phyloP scores from a whole-genome alignment of 148 eudicot genomes.

The Rhododendron ovatum region DNA sequence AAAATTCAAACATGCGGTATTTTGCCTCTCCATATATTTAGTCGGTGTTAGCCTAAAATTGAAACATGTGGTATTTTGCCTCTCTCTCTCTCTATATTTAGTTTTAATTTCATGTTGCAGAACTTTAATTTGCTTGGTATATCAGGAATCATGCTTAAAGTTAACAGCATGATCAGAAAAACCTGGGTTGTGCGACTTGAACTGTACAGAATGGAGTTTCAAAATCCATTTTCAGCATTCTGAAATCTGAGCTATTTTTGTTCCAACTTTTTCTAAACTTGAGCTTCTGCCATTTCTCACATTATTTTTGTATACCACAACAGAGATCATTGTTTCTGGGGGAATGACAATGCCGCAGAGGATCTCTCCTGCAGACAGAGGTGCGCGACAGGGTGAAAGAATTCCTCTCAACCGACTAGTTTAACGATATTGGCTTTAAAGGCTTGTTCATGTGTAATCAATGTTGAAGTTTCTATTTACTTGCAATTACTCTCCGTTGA shows the following conservation, averaged over 20 bases:
- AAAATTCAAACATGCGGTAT: not conserved
- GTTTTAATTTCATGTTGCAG: not conserved
- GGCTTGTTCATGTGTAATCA: not conserved
- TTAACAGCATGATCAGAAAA: not conserved
- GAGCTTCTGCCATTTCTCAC: not conserved
- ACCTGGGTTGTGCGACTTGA: too few species aligned
- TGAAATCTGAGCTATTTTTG: not conserved
- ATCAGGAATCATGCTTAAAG: not conserved
- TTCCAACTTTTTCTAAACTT: not conserved
- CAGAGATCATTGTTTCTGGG: constrained; percentile 94
- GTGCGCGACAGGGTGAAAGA: constrained; percentile 38
- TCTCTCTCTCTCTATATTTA: not conserved
- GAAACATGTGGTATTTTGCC: not conserved
- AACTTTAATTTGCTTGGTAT: constrained; percentile 1
- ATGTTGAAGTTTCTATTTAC: not conserved
- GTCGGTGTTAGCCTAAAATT: not conserved
- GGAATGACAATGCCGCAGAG: constrained; percentile 93
- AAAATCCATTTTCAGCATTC: not conserved
- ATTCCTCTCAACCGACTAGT: constrained; percentile 49
- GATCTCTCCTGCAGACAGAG: constrained; percentile 56
- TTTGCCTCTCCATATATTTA: not conserved
- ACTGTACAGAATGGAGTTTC: not conserved
- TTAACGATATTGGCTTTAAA: not conserved
- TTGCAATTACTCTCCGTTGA: not conserved
- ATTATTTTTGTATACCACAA: not conserved